A percentile compares a stretch with the other conserved stretches of the same genome.
Conservation (phyloP, 306 rosid genomes). For the Lathyrus sativus region DNA sequence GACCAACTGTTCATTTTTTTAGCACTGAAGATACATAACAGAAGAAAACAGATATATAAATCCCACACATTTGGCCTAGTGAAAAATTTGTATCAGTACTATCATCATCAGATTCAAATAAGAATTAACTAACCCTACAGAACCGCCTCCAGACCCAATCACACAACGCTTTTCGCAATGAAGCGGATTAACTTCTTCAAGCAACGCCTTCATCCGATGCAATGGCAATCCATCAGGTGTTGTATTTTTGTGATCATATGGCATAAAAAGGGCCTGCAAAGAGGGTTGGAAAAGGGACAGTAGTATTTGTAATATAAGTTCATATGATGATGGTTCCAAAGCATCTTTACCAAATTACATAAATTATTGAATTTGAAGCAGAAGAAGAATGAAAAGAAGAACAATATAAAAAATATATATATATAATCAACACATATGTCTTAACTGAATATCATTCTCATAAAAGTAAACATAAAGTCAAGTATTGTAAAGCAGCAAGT, state of each 20-base stretch:
- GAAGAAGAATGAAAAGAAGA: conserved; percentile 10
- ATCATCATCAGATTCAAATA: conserved; percentile 33
- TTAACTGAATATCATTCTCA: not conserved
- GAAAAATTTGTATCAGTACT: conserved; percentile 21
- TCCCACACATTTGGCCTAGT: conserved; percentile 20
- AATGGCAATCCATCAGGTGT: conserved; percentile 73
- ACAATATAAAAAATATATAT: too few relatives aligned
- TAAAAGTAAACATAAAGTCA: conserved; percentile 10
- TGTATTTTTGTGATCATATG: conserved; percentile 92
- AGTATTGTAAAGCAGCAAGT: conserved; percentile 14
- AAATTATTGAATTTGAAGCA: conserved; percentile 10
- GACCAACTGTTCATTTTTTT: too few relatives aligned
- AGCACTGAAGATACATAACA: too few relatives aligned
- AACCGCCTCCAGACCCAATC: conserved; percentile 97
- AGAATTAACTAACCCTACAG: conserved; percentile 80
- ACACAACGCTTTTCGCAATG: conserved; percentile 80
- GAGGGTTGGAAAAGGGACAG: conserved; percentile 15
- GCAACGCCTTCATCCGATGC: conserved; percentile 76
- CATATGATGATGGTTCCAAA: conserved; percentile 21
- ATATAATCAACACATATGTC: not conserved
- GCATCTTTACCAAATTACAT: conserved; percentile 10
- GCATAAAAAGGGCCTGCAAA: conserved; percentile 93
- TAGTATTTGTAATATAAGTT: conserved; percentile 15
- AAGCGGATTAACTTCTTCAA: conserved; percentile 73
- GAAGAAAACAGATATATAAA: conserved; percentile 22